phyloP scores from a whole-genome alignment of 345 rosid genomes.

The Aethionema arabicum region DNA sequence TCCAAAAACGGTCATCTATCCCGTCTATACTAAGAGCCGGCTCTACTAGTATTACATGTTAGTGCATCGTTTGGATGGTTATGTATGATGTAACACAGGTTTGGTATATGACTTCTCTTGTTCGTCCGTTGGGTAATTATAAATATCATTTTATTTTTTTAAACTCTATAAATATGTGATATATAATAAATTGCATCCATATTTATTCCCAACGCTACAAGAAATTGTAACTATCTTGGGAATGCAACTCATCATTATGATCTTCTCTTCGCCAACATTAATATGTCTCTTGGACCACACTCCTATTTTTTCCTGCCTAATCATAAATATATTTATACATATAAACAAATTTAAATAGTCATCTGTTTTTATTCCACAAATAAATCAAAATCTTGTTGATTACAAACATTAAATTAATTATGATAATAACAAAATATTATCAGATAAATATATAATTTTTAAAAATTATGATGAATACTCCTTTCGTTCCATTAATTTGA shows the following conservation, averaged over 20 bases:
- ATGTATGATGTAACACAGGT: too few relatives aligned
- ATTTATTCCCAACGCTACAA: conserved; percentile 36
- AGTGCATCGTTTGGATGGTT: too few relatives aligned
- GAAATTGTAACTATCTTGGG: conserved; percentile 29
- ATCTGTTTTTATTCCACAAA: background rate
- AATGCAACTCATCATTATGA: conserved; percentile 36
- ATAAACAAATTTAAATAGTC: too few relatives aligned
- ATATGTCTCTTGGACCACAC: conserved; percentile 36
- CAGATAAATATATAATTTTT: too few relatives aligned
- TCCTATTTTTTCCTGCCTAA: conserved; percentile 1
- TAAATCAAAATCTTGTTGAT: background rate
- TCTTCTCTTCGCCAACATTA: conserved; percentile 10
- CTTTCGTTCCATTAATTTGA: too few relatives aligned
- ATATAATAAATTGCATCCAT: conserved; percentile 33
- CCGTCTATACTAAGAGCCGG: too few relatives aligned
- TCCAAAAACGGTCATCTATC: too few relatives aligned
- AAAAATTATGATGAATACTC: too few relatives aligned
- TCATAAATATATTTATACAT: background rate
- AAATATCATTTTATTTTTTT: conserved; percentile 24
- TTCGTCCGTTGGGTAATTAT: conserved; percentile 24
- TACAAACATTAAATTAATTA: too few relatives aligned
- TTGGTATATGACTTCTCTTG: background rate
- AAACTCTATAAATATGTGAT: too few relatives aligned
- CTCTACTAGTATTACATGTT: too few relatives aligned
- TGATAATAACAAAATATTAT: too few relatives aligned